Percentiles rank a stretch among this genome's conserved stretches.
Evolutionary conservation across 305 asterid genomes (phyloP).

Genomic region (Solanum hybrid): DNA sequence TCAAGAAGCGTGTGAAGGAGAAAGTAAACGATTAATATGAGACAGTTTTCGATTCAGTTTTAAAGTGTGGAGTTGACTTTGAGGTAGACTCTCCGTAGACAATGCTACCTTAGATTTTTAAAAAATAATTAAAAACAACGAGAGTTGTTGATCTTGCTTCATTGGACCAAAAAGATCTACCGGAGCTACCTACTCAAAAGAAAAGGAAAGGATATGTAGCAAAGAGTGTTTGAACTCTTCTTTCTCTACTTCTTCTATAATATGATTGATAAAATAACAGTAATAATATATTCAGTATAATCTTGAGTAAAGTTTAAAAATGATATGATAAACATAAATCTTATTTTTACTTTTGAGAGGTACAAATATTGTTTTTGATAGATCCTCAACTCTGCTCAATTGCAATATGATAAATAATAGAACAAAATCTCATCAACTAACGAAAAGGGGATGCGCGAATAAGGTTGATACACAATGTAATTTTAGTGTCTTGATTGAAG

Average conservation of each 20-base stretch:
- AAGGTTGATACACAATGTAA: too few relatives aligned
- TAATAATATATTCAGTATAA: too few relatives aligned
- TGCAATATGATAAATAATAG: neutral
- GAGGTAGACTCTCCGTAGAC: neutral
- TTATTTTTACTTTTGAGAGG: neutral
- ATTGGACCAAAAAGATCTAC: neutral
- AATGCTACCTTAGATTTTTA: neutral
- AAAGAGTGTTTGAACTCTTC: neutral
- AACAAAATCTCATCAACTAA: too few relatives aligned
- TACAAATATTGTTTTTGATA: too few relatives aligned
- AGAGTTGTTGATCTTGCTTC: neutral
- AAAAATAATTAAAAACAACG: too few relatives aligned
- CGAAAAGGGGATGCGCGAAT: neutral
- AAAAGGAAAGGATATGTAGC: neutral
- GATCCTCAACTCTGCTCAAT: neutral
- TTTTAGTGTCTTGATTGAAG: neutral
- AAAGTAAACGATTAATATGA: too few relatives aligned
- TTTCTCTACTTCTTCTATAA: neutral
- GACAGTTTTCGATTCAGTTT: too few relatives aligned
- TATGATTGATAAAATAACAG: neutral
- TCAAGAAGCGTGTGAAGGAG: neutral
- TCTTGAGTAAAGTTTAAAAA: neutral
- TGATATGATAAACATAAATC: too few relatives aligned
- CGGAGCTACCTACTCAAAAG: neutral
- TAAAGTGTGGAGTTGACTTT: neutral